Base-by-base conservation (phyloP, 192 early-diverging fungal species). In the Chytriomyces hyalinus region DNA sequence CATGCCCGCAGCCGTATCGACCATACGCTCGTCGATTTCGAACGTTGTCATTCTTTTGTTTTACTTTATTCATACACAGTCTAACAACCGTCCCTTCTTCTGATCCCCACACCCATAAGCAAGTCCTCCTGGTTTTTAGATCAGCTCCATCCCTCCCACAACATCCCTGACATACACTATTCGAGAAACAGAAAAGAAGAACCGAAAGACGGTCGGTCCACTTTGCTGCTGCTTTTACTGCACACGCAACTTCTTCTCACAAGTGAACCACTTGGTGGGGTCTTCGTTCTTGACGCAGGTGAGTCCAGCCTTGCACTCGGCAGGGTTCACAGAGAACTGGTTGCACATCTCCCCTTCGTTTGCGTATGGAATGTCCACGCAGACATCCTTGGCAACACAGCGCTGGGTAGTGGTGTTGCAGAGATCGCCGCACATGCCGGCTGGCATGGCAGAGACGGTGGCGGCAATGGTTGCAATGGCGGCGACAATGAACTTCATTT, bases 261-360 rank as follows among this genome's bases (percentile, higher is more conserved):
- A 67, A 24, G 66, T 67, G 43, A 11, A 71, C 69, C 69, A 71
- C 69, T 10, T 24, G 22, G 49, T 28, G 15, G 53, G n/a, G 57
- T 71, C 69, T 3, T 17, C 15, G 48, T 28, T 59, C 69, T 71
- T 71, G 28, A 73, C 61, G 24, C 71, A 73, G 8, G 8, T 44
- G n/a, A 73, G 45, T 6, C 71, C 71, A 9, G n/a, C 71, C 7
- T 36, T 60, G 60, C 71, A 73, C 9, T 49, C 43, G 15, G 71
- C 49, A 60, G 71, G 71, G 47, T 61, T 62, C 24, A 73, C 60
- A 13, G 59, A 62, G 71, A 73, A 73, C 44, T 73, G 71, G 53
- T 62, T 28, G 47, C 71, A 73, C 20, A 46, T 15, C 3, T 73
- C 59, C 9, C 71, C 71, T 20, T 57, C 53, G 53, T 13, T 20